phyloP scores from a whole-genome alignment of 495 filamentous ascomycete genomes.

The Tetracladium setigerum region DNA sequence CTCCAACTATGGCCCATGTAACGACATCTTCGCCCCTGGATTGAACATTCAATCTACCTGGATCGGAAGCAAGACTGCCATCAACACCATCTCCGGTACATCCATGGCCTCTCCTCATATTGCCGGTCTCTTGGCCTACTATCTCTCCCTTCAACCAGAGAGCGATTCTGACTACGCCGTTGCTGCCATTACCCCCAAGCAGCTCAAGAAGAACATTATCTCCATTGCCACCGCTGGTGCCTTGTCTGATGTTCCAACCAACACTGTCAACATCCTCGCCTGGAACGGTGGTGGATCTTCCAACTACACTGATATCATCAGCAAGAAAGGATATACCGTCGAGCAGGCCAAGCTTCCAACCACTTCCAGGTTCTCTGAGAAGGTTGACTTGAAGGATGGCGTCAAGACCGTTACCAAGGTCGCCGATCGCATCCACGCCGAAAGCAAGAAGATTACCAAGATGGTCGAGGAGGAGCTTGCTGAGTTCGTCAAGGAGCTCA shows the following conservation, averaged over 20 bases:
- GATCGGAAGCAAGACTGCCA: slow-evolving; percentile 88
- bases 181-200: slow-evolving; percentile 81
- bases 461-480: slow-evolving; percentile 58
- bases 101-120: slow-evolving; percentile 99
- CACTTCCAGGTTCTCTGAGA: slow-evolving; percentile 46
- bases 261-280: slow-evolving; percentile 82
- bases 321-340: slow-evolving; percentile 52
- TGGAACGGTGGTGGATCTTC: slow-evolving; percentile 96
- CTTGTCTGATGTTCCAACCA: slow-evolving; percentile 74
- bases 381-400: slow-evolving; percentile 52
- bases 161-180: slow-evolving; percentile 84
- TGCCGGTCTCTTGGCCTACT: slow-evolving; percentile 92
- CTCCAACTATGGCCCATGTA: slow-evolving; percentile 99
- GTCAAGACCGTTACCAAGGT: slow-evolving; percentile 42
- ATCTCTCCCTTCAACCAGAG: slow-evolving; percentile 88
- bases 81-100: slow-evolving; percentile 98
- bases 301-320: slow-evolving; percentile 84
- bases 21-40: slow-evolving; percentile 97
- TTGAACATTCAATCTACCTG: slow-evolving; percentile 96
- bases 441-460: slow-evolving; percentile 48
- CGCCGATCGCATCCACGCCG: slow-evolving; percentile 38
- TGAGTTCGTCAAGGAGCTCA: slow-evolving; percentile 51
- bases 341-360: slow-evolving; percentile 24
- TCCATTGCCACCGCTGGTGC: slow-evolving; percentile 71
- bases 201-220: slow-evolving; percentile 87